phyloP scores from a whole-genome alignment of 1,284 basidiomycete genomes.

The Cerrena zonata region DNA sequence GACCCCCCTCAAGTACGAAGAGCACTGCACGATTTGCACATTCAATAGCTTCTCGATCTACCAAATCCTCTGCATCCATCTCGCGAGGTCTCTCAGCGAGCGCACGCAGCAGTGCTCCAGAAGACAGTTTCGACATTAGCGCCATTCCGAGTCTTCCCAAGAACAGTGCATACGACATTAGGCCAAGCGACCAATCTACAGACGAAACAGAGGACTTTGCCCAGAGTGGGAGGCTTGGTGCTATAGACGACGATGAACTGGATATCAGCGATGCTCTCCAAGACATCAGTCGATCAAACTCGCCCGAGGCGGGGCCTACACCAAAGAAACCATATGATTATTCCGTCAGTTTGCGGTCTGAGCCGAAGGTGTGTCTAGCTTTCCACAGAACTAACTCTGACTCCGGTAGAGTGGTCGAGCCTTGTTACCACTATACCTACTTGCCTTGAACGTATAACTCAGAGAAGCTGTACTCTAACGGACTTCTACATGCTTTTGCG shows the following conservation, averaged over 20 bases:
- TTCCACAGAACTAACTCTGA: background rate
- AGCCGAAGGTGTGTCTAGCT: conserved; percentile 47
- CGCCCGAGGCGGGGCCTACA: conserved; percentile 31
- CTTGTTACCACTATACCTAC: too few relatives aligned
- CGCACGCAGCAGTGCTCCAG: background rate
- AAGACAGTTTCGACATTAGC: conserved; percentile 56
- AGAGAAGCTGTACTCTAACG: too few relatives aligned
- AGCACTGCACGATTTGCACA: conserved; percentile 69
- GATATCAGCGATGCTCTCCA: conserved; percentile 57
- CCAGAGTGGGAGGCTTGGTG: conserved; percentile 33
- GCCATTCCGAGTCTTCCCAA: conserved; percentile 49
- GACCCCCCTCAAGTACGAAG: conserved; percentile 48
- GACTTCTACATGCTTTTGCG: too few relatives aligned
- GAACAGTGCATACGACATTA: conserved; percentile 27
- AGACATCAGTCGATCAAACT: conserved; percentile 51
- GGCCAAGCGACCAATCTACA: conserved; percentile 35
- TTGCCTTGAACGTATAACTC: too few relatives aligned
- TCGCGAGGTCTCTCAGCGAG: conserved; percentile 13
- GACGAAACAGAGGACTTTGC: conserved; percentile 46
- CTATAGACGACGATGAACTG: conserved; percentile 36
- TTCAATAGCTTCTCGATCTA: conserved; percentile 46
- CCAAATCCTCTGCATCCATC: conserved; percentile 26
- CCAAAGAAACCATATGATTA: conserved; percentile 48
- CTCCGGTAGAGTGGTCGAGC: background rate
- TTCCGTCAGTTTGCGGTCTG: conserved; percentile 57